Conservation (phyloP, 169 alveolate genomes). For the Plasmodium reichenowi region DNA sequence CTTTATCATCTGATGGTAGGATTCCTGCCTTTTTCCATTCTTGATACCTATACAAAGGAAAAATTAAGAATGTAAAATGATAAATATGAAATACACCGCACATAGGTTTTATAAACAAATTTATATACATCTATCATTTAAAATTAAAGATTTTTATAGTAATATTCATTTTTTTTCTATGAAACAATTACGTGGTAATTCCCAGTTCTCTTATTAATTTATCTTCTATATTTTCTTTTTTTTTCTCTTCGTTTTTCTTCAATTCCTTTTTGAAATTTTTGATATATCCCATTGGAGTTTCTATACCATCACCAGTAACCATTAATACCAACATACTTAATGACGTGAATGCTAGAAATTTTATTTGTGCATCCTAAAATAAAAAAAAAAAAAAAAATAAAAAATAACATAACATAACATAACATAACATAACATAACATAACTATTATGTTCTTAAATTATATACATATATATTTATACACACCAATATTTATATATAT, state of each 20-base stretch:
- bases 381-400: not conserved
- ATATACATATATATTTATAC: not conserved
- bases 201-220: conserved; percentile 53
- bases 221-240: conserved; percentile 28
- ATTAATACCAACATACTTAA: conserved; percentile 58
- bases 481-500: too few relatives aligned
- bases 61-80: not conserved
- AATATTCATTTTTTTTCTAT: not conserved
- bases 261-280: conserved; percentile 38
- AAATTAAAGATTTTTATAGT: not conserved
- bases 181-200: conserved; percentile 33
- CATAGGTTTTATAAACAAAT: too few relatives aligned
- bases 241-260: conserved; percentile 25
- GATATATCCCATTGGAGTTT: conserved; percentile 65
- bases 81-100: not conserved
- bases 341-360: conserved; percentile 55
- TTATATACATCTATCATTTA: too few relatives aligned
- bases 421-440: too few relatives aligned
- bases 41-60: conserved; percentile 35
- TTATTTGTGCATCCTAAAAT: conserved; percentile 47
- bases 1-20: conserved; percentile 47
- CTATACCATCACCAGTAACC: conserved; percentile 72
- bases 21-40: conserved; percentile 76
- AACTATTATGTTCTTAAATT: too few relatives aligned
- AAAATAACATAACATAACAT: too few relatives aligned